Percentiles rank a stretch among this genome's conserved stretches.
These are phyloP conservation scores for Crithidia thermophila DNA, from an alignment of 208 protist genomes.

Conservation along the genomic window DNA sequence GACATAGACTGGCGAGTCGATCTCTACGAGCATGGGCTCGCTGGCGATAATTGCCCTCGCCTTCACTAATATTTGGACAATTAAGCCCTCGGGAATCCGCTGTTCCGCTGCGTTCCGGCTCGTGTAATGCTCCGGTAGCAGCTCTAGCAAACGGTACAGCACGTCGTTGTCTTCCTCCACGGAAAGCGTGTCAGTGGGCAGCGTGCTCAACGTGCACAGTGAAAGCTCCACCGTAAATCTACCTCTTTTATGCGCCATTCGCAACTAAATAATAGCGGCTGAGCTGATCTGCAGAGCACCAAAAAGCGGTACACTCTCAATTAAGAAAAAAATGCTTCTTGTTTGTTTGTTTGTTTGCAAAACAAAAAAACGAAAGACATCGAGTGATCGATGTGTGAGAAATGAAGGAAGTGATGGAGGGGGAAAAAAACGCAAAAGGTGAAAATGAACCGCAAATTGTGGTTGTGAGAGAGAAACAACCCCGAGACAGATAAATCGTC, in stretches of 20 bases:
- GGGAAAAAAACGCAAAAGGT: slow-evolving; percentile 5
- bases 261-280: too few relatives aligned
- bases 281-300: too few relatives aligned
- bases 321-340: too few relatives aligned
- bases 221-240: slow-evolving; percentile 42
- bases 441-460: not conserved
- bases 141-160: slow-evolving; percentile 69
- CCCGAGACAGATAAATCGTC: too few relatives aligned
- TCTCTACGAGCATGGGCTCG: slow-evolving; percentile 71
- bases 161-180: slow-evolving; percentile 74
- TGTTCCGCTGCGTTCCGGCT: slow-evolving; percentile 55
- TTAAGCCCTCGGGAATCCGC: slow-evolving; percentile 67
- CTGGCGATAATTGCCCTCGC: slow-evolving; percentile 58
- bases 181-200: slow-evolving; percentile 68
- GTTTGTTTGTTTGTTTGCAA: not conserved
- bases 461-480: too few relatives aligned
- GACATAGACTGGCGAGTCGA: slow-evolving; percentile 93
- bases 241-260: slow-evolving; percentile 28
- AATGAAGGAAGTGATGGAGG: not conserved
- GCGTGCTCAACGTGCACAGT: slow-evolving; percentile 45
- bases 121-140: slow-evolving; percentile 70
- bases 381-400: too few relatives aligned
- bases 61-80: slow-evolving; percentile 61
- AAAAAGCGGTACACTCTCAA: too few relatives aligned
- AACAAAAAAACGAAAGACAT: slow-evolving; percentile 2